phyloP scores from a whole-genome alignment of 2,329 filamentous ascomycete genomes.

The Dactylellina parvicollis region DNA sequence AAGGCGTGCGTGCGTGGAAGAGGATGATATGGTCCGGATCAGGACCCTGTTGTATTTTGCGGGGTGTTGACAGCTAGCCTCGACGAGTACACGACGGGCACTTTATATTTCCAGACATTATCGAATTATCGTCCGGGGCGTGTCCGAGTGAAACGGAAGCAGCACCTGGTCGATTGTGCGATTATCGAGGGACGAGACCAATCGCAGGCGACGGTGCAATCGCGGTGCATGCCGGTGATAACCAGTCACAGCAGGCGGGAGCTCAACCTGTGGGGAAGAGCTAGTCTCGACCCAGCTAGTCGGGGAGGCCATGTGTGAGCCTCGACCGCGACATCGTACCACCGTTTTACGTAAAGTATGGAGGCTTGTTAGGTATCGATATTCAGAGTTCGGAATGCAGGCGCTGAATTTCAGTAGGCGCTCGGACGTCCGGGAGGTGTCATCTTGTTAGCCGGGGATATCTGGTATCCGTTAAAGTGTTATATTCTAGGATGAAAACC shows the following conservation, averaged over 20 bases:
- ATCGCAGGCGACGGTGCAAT: slow-evolving; percentile 29
- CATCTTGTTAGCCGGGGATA: not conserved
- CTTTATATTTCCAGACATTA: slow-evolving; percentile 28
- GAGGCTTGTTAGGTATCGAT: not conserved
- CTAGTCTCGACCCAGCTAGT: slow-evolving; percentile 42
- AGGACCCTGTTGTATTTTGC: slow-evolving; percentile 17
- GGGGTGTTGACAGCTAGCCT: slow-evolving; percentile 11
- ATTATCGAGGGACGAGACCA: slow-evolving; percentile 18
- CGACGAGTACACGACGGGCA: slow-evolving; percentile 40
- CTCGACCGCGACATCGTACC: slow-evolving; percentile 32
- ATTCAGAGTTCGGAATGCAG: not conserved
- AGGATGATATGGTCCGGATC: not conserved
- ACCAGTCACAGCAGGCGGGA: slow-evolving; percentile 39
- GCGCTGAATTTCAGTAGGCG: not conserved
- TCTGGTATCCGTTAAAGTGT: not conserved
- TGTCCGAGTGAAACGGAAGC: slow-evolving; percentile 17
- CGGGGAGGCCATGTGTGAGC: slow-evolving; percentile 5
- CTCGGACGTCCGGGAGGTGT: not conserved
- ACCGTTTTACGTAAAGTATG: slow-evolving; percentile 50
- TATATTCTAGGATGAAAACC: not conserved
- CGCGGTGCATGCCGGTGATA: slow-evolving; percentile 43
- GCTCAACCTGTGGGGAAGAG: slow-evolving; percentile 49
- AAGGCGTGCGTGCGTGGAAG: slow-evolving; percentile 10
- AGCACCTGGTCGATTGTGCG: slow-evolving; percentile 1
- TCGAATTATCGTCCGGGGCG: slow-evolving; percentile 33